Percentiles rank a stretch among this genome's conserved stretches.
Conservation (phyloP, 1,284 basidiomycete genomes). For the Sanghuangporus baumii region DNA sequence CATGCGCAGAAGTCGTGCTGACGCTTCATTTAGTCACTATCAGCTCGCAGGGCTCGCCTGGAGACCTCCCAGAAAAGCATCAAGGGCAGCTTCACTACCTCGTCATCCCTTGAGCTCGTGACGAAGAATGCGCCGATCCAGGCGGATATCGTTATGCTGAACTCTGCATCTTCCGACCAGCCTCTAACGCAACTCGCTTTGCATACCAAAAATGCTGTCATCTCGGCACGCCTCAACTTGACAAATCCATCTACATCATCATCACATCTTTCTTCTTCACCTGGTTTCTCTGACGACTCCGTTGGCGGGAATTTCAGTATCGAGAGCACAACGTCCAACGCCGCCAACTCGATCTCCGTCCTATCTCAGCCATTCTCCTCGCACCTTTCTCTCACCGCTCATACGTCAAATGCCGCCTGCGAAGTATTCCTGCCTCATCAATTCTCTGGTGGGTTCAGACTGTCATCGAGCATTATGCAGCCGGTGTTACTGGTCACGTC, state of each 20-base stretch:
- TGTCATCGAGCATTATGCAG: background rate
- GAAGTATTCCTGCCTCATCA: slow-evolving; percentile 15
- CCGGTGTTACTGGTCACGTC: background rate
- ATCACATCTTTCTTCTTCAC: background rate
- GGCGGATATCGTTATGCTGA: slow-evolving; percentile 14
- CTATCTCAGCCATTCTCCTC: slow-evolving; percentile 9
- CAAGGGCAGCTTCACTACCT: slow-evolving; percentile 16
- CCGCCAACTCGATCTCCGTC: slow-evolving; percentile 1
- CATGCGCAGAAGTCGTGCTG: background rate
- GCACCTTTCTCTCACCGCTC: background rate
- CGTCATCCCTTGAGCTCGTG: slow-evolving; percentile 8
- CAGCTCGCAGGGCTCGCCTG: slow-evolving; percentile 1
- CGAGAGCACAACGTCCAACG: slow-evolving; percentile 11
- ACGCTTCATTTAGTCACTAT: slow-evolving; percentile 5
- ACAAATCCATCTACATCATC: background rate
- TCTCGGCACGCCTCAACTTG: background rate
- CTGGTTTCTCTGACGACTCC: background rate
- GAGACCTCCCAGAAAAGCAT: slow-evolving; percentile 17
- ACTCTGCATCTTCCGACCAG: background rate
- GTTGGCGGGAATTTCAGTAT: slow-evolving; percentile 5
- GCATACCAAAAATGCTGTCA: slow-evolving; percentile 15
- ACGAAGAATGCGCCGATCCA: slow-evolving; percentile 18
- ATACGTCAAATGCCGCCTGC: slow-evolving; percentile 10
- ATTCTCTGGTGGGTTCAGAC: slow-evolving; percentile 17
- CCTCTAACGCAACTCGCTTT: background rate